Conservation (phyloP, 169 alveolate species). For the Cryptosporidium sp. region DNA sequence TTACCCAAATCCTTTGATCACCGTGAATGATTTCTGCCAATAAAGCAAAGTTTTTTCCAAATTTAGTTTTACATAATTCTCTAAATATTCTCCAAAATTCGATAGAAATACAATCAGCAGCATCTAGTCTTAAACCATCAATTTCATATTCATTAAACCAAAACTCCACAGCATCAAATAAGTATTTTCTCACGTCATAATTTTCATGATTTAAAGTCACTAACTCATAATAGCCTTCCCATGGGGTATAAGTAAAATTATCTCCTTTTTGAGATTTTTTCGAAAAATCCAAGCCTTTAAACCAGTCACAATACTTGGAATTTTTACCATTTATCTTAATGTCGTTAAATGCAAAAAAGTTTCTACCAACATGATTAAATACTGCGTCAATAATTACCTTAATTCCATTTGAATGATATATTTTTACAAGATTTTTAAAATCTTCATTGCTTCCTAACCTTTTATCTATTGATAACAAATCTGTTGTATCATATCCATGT, state of each 20-base stretch:
- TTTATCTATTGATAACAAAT: slow-evolving; percentile 35
- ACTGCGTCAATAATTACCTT: slow-evolving; percentile 61
- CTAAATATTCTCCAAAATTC: slow-evolving; percentile 65
- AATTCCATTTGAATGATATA: slow-evolving; percentile 59
- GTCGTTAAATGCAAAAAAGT: slow-evolving; percentile 62
- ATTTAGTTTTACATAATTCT: slow-evolving; percentile 36
- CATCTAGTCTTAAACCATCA: slow-evolving; percentile 69
- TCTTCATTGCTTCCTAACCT: slow-evolving; percentile 43
- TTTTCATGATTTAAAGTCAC: slow-evolving; percentile 36
- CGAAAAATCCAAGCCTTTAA: slow-evolving; percentile 54
- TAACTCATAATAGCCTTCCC: slow-evolving; percentile 70
- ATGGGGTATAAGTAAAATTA: slow-evolving; percentile 47
- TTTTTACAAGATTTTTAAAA: slow-evolving; percentile 23
- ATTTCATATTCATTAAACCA: slow-evolving; percentile 56
- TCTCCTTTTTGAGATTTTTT: slow-evolving; percentile 58
- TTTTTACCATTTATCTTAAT: slow-evolving; percentile 19
- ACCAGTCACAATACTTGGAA: slow-evolving; percentile 56
- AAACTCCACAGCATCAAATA: slow-evolving; percentile 56
- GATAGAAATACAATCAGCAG: slow-evolving; percentile 52
- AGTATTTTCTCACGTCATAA: slow-evolving; percentile 34
- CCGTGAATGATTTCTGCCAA: slow-evolving; percentile 66
- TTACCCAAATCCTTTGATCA: slow-evolving; percentile 41
- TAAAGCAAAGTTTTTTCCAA: slow-evolving; percentile 54
- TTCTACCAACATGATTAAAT: slow-evolving; percentile 64
- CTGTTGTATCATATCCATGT: slow-evolving; percentile 71